A percentile compares a stretch with the other conserved stretches of the same genome.
Evolutionary conservation across 2,329 filamentous ascomycete species (phyloP).

Genomic region (Fusarium coicis): DNA sequence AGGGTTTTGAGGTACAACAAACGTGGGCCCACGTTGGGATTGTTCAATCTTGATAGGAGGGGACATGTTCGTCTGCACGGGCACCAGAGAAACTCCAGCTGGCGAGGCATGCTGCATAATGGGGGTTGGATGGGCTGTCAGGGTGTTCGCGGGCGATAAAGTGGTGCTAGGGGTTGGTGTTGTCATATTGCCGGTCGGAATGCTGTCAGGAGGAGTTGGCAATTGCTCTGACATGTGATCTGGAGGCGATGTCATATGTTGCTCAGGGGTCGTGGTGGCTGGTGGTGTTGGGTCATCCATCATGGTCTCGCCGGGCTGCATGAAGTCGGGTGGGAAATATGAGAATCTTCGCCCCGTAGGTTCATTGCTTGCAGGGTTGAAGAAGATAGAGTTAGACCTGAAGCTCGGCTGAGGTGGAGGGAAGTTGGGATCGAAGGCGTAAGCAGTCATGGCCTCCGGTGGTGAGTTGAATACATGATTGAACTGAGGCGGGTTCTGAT

Average conservation of each 20-base stretch:
- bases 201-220: conserved; percentile 58
- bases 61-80: conserved; percentile 47
- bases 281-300: conserved; percentile 52
- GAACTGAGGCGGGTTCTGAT: conserved; percentile 64
- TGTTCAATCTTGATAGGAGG: conserved; percentile 45
- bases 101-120: conserved; percentile 46
- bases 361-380: conserved; percentile 66
- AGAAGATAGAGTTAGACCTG: conserved; percentile 74
- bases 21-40: conserved; percentile 47
- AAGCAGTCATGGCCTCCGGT: conserved; percentile 63
- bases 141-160: conserved; percentile 52
- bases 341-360: conserved; percentile 68
- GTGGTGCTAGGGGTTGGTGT: conserved; percentile 46
- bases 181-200: conserved; percentile 46
- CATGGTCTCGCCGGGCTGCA: conserved; percentile 47
- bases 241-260: conserved; percentile 44
- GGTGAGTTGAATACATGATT: conserved; percentile 68
- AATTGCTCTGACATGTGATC: conserved; percentile 49
- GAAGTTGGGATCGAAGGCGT: conserved; percentile 56
- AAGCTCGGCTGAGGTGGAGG: conserved; percentile 64
- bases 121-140: conserved; percentile 48
- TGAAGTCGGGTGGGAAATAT: conserved; percentile 70
- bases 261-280: conserved; percentile 45
- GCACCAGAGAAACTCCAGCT: conserved; percentile 30
- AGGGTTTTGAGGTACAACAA: conserved; percentile 54